phyloP scores from a whole-genome alignment of 371 early-diverging fungal genomes.

The Actinomortierella wolfii region DNA sequence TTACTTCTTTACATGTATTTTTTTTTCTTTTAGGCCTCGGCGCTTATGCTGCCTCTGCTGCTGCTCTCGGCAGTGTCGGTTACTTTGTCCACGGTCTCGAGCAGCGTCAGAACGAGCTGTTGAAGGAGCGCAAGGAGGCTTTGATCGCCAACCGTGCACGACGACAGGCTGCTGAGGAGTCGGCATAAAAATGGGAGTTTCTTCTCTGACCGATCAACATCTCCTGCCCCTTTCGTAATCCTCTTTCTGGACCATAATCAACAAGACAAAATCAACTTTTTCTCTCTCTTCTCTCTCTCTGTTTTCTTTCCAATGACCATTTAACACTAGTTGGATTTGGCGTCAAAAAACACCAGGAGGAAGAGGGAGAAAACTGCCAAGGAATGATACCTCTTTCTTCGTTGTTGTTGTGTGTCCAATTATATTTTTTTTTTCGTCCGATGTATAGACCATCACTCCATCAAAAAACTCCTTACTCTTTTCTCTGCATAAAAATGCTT shows the following conservation, averaged over 20 bases:
- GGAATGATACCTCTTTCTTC: no score
- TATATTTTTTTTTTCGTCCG: no score
- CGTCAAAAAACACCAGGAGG: no score
- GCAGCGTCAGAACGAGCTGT: slow-evolving; percentile 46
- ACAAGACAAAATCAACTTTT: no score
- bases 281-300: neutral
- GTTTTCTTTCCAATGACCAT: neutral
- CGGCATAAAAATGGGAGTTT: slow-evolving; percentile 13
- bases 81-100: slow-evolving; percentile 36
- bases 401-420: no score
- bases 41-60: slow-evolving; percentile 44
- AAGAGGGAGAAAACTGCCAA: no score
- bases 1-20: no score
- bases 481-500: no score
- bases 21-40: slow-evolving; percentile 27
- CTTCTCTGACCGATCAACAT: neutral
- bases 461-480: no score
- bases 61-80: slow-evolving; percentile 37
- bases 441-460: no score
- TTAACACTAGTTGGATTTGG: no score
- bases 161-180: slow-evolving; percentile 35
- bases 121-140: slow-evolving; percentile 46
- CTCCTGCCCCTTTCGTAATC: neutral
- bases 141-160: slow-evolving; percentile 44
- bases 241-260: neutral